Conservation (phyloP, 495 filamentous ascomycete species). For the Astrocystis sublimbata region DNA sequence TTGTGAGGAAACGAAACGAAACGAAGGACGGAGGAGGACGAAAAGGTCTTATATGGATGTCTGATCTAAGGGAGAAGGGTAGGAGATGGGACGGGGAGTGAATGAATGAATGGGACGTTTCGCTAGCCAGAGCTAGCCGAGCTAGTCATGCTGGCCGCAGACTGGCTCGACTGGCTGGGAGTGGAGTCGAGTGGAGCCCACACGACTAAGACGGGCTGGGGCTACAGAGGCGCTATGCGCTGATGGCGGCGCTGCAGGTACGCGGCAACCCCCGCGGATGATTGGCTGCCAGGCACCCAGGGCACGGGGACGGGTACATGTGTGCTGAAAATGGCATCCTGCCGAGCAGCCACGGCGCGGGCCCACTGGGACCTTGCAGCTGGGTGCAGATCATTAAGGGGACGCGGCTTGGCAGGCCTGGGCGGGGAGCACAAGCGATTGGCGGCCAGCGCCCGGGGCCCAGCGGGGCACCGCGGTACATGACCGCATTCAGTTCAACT, state of each 20-base stretch:
- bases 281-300: constrained; percentile 35
- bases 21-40: constrained; percentile 22
- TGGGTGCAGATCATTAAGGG: constrained; percentile 19
- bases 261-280: constrained; percentile 24
- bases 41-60: constrained; percentile 33
- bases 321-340: constrained; percentile 25
- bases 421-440: constrained; percentile 6
- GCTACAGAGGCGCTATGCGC: too few relatives aligned
- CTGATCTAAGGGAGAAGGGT: not conserved
- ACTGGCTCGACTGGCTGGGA: too few relatives aligned
- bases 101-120: constrained; percentile 9
- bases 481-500: too few relatives aligned
- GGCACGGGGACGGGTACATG: constrained; percentile 26
- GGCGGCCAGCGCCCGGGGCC: constrained; percentile 2
- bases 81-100: too few relatives aligned
- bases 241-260: constrained; percentile 28
- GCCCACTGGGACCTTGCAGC: constrained; percentile 24
- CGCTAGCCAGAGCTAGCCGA: constrained; percentile 19
- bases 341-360: constrained; percentile 20
- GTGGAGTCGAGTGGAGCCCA: constrained; percentile 13
- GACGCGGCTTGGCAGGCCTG: constrained; percentile 13
- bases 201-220: constrained; percentile 23
- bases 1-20: constrained; percentile 29
- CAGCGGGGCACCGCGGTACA: not conserved
- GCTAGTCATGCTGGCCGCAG: too few relatives aligned